Conservation (phyloP, 2,329 filamentous ascomycete genomes). For the Fusarium sp. region DNA sequence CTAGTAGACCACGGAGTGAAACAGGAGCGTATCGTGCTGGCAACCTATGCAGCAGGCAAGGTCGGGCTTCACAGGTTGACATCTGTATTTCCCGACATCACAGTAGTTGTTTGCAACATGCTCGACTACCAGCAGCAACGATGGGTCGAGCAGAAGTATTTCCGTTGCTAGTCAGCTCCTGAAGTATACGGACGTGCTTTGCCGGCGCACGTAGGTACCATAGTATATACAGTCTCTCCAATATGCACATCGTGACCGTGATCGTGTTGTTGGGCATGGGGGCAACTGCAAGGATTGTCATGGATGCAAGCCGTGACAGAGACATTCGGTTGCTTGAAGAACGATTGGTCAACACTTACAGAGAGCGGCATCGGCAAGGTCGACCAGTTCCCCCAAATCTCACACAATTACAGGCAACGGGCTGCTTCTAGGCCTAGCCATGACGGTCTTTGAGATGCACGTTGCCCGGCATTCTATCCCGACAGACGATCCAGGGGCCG, state of each 20-base stretch:
- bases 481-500: conserved; percentile 15
- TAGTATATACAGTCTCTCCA: conserved; percentile 23
- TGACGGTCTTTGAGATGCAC: conserved; percentile 11
- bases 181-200: neutral
- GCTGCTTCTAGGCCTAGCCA: neutral
- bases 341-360: conserved; percentile 19
- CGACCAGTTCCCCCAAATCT: neutral
- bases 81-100: conserved; percentile 89
- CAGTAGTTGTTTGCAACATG: conserved; percentile 87
- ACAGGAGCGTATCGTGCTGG: conserved; percentile 89
- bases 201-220: conserved; percentile 4
- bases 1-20: conserved; percentile 93
- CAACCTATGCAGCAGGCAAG: conserved; percentile 91
- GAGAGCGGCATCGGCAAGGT: conserved; percentile 5
- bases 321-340: neutral
- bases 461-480: conserved; percentile 15
- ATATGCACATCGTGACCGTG: neutral
- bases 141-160: conserved; percentile 92
- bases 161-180: conserved; percentile 76
- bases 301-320: conserved; percentile 6
- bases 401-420: too few species aligned
- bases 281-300: conserved; percentile 1
- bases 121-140: conserved; percentile 86
- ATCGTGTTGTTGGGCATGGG: conserved; percentile 2
- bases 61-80: conserved; percentile 88